Conservation (phyloP, 2,329 filamentous ascomycete genomes). For the Clonostachys byssicola region DNA sequence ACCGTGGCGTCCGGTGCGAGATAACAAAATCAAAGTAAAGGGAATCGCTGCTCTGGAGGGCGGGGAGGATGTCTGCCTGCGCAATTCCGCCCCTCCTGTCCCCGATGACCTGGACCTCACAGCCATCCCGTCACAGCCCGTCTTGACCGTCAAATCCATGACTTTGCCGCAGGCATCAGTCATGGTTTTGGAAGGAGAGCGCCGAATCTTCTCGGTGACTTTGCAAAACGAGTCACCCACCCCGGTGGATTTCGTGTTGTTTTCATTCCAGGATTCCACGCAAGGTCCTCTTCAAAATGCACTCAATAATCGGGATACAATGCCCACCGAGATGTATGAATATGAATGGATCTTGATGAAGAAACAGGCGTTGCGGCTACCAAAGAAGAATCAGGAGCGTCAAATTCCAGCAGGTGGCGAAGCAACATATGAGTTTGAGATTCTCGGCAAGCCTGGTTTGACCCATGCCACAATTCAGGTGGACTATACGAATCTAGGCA, state of each 20-base stretch:
- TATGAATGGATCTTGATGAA: constrained; percentile 75
- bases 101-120: constrained; percentile 56
- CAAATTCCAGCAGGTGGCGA: constrained; percentile 65
- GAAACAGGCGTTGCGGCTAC: constrained; percentile 63
- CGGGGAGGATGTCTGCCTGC: constrained; percentile 21
- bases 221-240: constrained; percentile 75
- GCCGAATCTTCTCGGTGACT: constrained; percentile 70
- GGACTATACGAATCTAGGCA: constrained; percentile 80
- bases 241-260: constrained; percentile 77
- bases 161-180: constrained; percentile 79
- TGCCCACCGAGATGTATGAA: constrained; percentile 78
- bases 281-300: constrained; percentile 73
- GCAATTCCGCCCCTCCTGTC: constrained; percentile 16
- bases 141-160: constrained; percentile 70
- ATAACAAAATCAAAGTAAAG: constrained; percentile 72
- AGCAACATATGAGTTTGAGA: constrained; percentile 74
- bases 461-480: constrained; percentile 77
- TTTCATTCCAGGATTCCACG: constrained; percentile 88
- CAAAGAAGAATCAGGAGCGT: constrained; percentile 43
- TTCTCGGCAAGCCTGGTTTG: constrained; percentile 81
- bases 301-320: constrained; percentile 70
- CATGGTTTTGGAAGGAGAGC: constrained; percentile 92
- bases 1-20: constrained; percentile 67
- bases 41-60: constrained; percentile 56
- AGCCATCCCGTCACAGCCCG: constrained; percentile 76